Conservation (phyloP, 164 flowering plant species). For the Stephania yunnanensis region DNA sequence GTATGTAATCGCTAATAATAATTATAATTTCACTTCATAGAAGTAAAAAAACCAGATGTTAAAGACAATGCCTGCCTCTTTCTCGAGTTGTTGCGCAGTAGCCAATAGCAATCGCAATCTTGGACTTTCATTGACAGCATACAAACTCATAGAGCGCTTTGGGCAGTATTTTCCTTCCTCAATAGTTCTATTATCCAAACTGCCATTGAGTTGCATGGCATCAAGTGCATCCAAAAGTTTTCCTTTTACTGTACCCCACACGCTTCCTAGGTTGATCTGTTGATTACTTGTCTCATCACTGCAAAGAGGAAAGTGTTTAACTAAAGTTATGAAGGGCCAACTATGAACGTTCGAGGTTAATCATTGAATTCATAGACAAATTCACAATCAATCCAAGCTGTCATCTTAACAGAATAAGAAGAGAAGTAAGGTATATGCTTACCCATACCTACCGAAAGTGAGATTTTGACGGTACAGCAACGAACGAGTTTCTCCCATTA, state of each 20-base stretch:
- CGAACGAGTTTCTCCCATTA: constrained; percentile 21
- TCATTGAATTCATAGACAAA: not conserved
- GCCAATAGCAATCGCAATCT: constrained; percentile 73
- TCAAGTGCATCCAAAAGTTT: constrained; percentile 64
- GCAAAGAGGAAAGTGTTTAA: constrained; percentile 24
- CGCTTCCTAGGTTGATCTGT: constrained; percentile 30
- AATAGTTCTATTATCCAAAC: constrained; percentile 26
- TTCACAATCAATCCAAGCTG: not conserved
- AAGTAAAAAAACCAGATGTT: constrained; percentile 1
- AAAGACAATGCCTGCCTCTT: constrained; percentile 64
- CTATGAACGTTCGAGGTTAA: constrained; percentile 2
- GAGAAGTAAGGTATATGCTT: constrained; percentile 17
- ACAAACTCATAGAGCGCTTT: constrained; percentile 57
- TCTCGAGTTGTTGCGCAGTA: constrained; percentile 59
- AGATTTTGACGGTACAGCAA: constrained; percentile 24
- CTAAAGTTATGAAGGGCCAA: constrained; percentile 9
- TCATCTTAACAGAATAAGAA: constrained; percentile 3
- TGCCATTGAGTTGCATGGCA: constrained; percentile 33
- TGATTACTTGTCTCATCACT: constrained; percentile 37
- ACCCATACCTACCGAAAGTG: constrained; percentile 92
- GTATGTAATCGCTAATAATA: not conserved
- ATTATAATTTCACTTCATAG: not conserved
- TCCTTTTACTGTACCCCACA: constrained; percentile 60
- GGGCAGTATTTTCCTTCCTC: constrained; percentile 27
- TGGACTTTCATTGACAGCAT: constrained; percentile 67